Evolutionary conservation across 805 yeast species (phyloP), one percentile per base, ranked within the genome.

Genomic region (Cyberlindnera sargentensis): DNA sequence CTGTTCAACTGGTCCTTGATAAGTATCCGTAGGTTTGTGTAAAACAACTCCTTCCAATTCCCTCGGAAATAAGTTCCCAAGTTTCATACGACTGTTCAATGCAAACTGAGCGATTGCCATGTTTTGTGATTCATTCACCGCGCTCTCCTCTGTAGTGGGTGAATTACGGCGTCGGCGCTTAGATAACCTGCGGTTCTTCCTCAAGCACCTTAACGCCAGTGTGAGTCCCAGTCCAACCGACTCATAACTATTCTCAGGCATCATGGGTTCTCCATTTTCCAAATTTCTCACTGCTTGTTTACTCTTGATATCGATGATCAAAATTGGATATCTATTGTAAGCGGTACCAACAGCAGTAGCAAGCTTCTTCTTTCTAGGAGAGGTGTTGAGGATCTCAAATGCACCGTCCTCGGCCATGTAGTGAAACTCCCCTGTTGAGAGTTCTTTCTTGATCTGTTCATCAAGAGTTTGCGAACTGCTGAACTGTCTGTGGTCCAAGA

Each of bases 261-360:
- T 11, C 31, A 11, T 32, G 23, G 41, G 31, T 8, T 25, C 9
- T 3, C 41, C 29, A 20, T 31, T 36, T 31, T 33, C 32, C 25
- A 34, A 9, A 24, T 36, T 26, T 15, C 35, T 28, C 8, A 31
- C 8, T 27, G 35, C 26, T 7, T 31, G 27, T 37, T 39, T 8
- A 26, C 27, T n/a, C 29, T 53, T 50, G 10, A 61, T 40, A 24
- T 56, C 54, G 2, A 75, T 44, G 1, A 75, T 46, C 40, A 65
- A 69, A 0, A 70, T 51, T 0, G 80, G 76, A 48, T 63, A 60
- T 30, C 47, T 56, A 8, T 51, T 51, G 39, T 58, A 63, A 2
- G 75, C 65, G 38, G 52, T 62, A 4, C 68, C 63, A 34, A 58
- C 58, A 23, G 43, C 51, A 23, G 58, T 58, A 2, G 57, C 57